Evolutionary conservation across 73 alveolate species (phyloP).

Genomic region (Paramecium biaurelia): DNA sequence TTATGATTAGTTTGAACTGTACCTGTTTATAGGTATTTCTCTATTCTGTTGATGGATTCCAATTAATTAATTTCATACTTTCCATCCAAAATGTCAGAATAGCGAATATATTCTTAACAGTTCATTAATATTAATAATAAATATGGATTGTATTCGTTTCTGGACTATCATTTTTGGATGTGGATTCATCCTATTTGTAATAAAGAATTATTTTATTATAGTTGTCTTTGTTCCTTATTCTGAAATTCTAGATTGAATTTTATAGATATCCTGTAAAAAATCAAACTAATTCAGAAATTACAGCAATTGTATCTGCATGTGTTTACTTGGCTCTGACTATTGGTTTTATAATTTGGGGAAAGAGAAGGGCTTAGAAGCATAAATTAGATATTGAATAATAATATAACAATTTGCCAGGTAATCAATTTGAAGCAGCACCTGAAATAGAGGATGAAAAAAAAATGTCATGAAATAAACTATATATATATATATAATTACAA

Average conservation of each 20-base stretch:
- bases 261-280: constrained; percentile 7
- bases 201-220: not conserved
- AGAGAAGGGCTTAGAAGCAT: not conserved
- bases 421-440: constrained; percentile 38
- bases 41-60: not conserved
- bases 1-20: not conserved
- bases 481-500: not conserved
- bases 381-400: not conserved
- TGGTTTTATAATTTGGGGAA: constrained; percentile 32
- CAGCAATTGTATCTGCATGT: not conserved
- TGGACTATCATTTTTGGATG: constrained; percentile 24
- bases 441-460: not conserved
- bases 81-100: not conserved
- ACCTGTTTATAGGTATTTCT: not conserved
- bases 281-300: not conserved
- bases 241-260: constrained; percentile 3
- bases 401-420: not conserved
- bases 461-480: not conserved
- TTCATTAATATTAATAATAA: not conserved
- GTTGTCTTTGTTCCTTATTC: constrained; percentile 3
- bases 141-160: constrained; percentile 46
- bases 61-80: not conserved
- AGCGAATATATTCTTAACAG: not conserved
- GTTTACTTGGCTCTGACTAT: not conserved
- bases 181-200: constrained; percentile 4